phyloP scores from a whole-genome alignment of 2,329 filamentous ascomycete genomes.

The Karstenula rhodostoma region DNA sequence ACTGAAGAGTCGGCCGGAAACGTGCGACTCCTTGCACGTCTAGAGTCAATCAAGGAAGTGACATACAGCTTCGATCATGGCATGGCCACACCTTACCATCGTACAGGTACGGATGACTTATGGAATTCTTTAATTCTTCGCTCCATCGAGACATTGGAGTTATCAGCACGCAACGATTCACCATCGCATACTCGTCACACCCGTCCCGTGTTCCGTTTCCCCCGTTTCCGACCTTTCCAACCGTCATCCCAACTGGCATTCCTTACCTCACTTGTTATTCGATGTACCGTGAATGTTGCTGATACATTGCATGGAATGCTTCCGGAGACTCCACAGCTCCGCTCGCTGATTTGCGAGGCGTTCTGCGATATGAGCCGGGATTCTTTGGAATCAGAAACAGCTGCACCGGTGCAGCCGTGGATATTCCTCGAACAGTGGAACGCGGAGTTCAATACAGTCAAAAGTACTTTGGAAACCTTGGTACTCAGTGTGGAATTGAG shows the following conservation, averaged over 20 bases:
- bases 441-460: conserved; percentile 19
- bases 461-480: conserved; percentile 26
- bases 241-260: conserved; percentile 16
- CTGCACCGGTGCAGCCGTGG: conserved; percentile 4
- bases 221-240: background rate
- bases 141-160: conserved; percentile 24
- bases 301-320: conserved; percentile 20
- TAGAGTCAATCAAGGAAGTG: conserved; percentile 28
- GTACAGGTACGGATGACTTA: conserved; percentile 12
- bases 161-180: conserved; percentile 10
- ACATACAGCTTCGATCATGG: conserved; percentile 31
- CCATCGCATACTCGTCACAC: conserved; percentile 10
- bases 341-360: conserved; percentile 35
- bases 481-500: conserved; percentile 34
- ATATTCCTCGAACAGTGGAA: conserved; percentile 30
- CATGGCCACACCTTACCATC: conserved; percentile 23
- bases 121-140: conserved; percentile 28
- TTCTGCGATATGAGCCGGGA: conserved; percentile 25
- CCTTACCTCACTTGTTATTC: conserved; percentile 32
- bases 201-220: no score
- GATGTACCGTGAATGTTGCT: conserved; percentile 24
- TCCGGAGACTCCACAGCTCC: conserved; percentile 27
- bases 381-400: background rate
- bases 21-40: conserved; percentile 21
- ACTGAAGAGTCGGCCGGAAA: conserved; percentile 12